A percentile compares a stretch with the other conserved stretches of the same genome.
phyloP scores from a whole-genome alignment of 2,329 filamentous ascomycete genomes.

The Pochonia chlamydosporia region DNA sequence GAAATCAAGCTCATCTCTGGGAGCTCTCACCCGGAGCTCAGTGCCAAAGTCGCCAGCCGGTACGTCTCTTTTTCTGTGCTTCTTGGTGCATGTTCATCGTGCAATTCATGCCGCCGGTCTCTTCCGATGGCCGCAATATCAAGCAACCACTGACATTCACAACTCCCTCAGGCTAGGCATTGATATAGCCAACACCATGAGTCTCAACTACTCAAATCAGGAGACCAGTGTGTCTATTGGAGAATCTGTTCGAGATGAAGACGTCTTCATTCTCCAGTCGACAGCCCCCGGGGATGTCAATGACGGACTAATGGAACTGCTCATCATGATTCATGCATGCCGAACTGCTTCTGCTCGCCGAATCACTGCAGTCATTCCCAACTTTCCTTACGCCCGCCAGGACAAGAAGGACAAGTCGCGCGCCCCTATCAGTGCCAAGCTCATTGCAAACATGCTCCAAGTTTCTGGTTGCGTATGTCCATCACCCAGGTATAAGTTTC shows the following conservation, averaged over 20 bases:
- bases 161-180: constrained; percentile 57
- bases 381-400: constrained; percentile 93
- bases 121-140: constrained; percentile 8
- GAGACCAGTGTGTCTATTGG: constrained; percentile 90
- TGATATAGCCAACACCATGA: constrained; percentile 72
- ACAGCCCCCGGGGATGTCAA: constrained; percentile 95
- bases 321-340: constrained; percentile 98
- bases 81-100: too few species aligned
- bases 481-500: neutral
- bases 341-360: constrained; percentile 64
- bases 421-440: constrained; percentile 91
- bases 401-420: constrained; percentile 95
- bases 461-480: constrained; percentile 68
- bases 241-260: constrained; percentile 93
- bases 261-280: constrained; percentile 96
- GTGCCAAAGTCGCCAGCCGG: constrained; percentile 38
- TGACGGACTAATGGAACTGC: constrained; percentile 93
- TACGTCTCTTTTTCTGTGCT: constrained; percentile 19
- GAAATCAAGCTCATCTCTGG: constrained; percentile 48
- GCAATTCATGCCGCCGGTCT: neutral
- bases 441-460: constrained; percentile 97
- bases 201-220: constrained; percentile 80
- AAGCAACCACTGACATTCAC: constrained; percentile 16
- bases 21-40: constrained; percentile 42
- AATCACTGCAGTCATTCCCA: constrained; percentile 92